Evolutionary conservation across 2,329 filamentous ascomycete genomes (phyloP).

Genomic region (Talaromyces albobiverticillius): DNA sequence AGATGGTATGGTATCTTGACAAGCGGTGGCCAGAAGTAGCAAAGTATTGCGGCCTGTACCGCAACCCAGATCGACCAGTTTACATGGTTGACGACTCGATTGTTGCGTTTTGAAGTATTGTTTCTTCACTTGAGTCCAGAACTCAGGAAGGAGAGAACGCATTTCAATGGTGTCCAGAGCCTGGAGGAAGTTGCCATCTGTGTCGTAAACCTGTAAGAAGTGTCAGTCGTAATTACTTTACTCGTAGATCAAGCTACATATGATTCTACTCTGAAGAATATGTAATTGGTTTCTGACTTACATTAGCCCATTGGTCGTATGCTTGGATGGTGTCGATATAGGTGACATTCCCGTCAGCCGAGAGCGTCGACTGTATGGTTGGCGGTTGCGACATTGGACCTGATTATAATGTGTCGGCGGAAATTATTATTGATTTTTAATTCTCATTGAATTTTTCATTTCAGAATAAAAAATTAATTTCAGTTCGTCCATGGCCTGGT

Average conservation of each 20-base stretch:
- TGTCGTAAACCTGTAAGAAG: slow-evolving; percentile 54
- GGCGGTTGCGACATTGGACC: slow-evolving; percentile 12
- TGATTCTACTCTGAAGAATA: too few species aligned
- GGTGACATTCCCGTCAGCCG: slow-evolving; percentile 6
- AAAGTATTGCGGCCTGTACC: slow-evolving; percentile 64
- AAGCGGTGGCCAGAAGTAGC: slow-evolving; percentile 39
- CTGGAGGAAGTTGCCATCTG: slow-evolving; percentile 65
- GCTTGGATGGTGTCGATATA: slow-evolving; percentile 36
- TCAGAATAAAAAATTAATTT: too few species aligned
- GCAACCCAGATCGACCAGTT: slow-evolving; percentile 61
- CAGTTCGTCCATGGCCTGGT: too few species aligned
- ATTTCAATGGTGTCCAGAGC: slow-evolving; percentile 60
- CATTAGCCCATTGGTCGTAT: slow-evolving; percentile 38
- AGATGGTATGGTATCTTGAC: neutral
- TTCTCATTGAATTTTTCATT: too few species aligned
- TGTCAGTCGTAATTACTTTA: neutral
- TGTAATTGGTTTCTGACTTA: slow-evolving; percentile 15
- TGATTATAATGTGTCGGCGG: too few species aligned
- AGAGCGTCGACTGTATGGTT: slow-evolving; percentile 12
- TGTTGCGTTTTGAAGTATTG: neutral
- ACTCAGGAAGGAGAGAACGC: slow-evolving; percentile 47
- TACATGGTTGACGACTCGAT: slow-evolving; percentile 21
- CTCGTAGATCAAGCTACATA: too few species aligned
- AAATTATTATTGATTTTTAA: too few species aligned
- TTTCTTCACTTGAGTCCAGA: slow-evolving; percentile 31